Base-by-base conservation (phyloP, 768 basidiomycete species). In the Tricholoma flavovirens region DNA sequence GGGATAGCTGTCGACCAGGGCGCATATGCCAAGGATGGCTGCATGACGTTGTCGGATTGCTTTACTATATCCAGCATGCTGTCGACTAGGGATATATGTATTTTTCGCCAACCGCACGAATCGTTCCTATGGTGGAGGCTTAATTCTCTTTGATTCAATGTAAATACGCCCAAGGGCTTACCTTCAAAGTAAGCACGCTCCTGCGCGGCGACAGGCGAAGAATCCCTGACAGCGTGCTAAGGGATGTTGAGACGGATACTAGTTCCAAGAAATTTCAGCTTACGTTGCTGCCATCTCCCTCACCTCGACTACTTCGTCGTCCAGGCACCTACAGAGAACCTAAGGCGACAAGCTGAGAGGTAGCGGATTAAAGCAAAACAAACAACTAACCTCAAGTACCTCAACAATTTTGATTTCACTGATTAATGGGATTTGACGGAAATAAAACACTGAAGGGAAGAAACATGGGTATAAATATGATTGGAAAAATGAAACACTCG, bases 11-110 rank as follows among this genome's bases (percentile, higher is more conserved):
- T 95, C 91, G 32, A 98, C 83, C 30, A 98, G 75, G 5, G 96
- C 92, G 60, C 91, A 92, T 43, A 95, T 85, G n/a, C 96, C 96
- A 49, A 98, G 78, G 56, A 98, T 89, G 1, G 93, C 93, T 22
- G 91, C 90, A 69, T 97, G 93, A 21, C 90, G 81, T 65, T 87
- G 83, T 24, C 91, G 83, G 12, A 95, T 73, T 6, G 87, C 82
- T 46, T 76, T 74, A 56, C 81, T 85, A 69, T 94, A 95, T 62
- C 76, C 59, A 53, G 84, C 75, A 45, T 87, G 80, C 54, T 83
- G 74, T 24, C 89, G 79, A 38, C 69, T 56, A 0, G 90, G 90
- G 30, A 94, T 77, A 50, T 78, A 78, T 56, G 82, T 85, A 59
- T 79, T 80, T 59, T 84, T 83, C 42, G 88, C 80, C 48, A 88